Evolutionary conservation across 331 rosid species (phyloP), one percentile per base, ranked within the genome.

Genomic region (Stylosanthes scabra): DNA sequence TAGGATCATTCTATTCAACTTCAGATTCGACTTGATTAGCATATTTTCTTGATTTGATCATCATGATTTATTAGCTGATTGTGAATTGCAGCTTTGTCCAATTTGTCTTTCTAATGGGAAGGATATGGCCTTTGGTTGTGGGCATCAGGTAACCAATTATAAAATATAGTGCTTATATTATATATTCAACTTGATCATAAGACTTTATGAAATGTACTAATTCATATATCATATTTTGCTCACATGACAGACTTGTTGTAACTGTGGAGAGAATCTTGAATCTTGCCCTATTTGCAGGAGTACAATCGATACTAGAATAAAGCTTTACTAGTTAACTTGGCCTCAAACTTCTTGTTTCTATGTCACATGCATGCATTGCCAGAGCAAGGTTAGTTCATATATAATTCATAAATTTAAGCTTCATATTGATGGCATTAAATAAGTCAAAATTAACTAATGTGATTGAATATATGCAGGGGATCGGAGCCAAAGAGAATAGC

Each of bases 91-190:
- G 97, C 63, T 82, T 74, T 89, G 97, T 27, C 96, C 97, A 3
- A 89, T 89, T 72, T 91, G 96, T 81, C 83, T 86, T 37, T 71
- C 82, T 34, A 84, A 84, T 70, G 66, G 78, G 40, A 91, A 91
- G 71, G 83, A 91, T 81, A 82, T 91, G 97, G 91, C 97, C 52
- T 91, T 89, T 34, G 96, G 96, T 42, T 87, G 96, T 54, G 93
- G 97, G 54, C 96, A 91, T 86, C 96, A 91, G 96, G 96, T 91
- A 74, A 66, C 37, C 27, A 1, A 56, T 59, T 57, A 41, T 72
- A 51, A 41, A 58, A 59, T 45, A 27, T 71, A 58, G 25, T 71
- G 62, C 7, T 61, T 49, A 34, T 34, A 34, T 34, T 31, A 31
- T 31, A 78, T 65, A n/a, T n/a, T n/a, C n/a, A 40, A 44, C 54